Conservation (phyloP, 345 rosid genomes). For the Rhizophora apiculata region DNA sequence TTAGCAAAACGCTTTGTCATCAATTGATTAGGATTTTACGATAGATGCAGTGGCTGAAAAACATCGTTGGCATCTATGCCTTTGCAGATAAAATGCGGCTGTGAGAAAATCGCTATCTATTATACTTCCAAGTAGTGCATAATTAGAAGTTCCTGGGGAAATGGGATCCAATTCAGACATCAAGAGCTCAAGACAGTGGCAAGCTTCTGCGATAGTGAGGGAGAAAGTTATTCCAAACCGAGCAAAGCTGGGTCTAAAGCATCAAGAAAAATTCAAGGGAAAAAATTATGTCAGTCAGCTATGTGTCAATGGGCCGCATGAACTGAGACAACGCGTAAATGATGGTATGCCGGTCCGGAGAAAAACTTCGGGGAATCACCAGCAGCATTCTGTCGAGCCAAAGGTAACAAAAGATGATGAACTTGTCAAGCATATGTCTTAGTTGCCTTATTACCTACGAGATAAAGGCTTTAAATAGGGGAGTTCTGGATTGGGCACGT, state of each 20-base stretch:
- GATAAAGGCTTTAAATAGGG: slow-evolving; percentile 74
- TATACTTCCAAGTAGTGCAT: slow-evolving; percentile 21
- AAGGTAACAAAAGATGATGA: slow-evolving; percentile 50
- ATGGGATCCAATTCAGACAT: slow-evolving; percentile 37
- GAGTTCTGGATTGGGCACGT: slow-evolving; percentile 86
- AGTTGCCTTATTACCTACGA: slow-evolving; percentile 68
- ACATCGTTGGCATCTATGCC: neutral
- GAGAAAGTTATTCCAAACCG: slow-evolving; percentile 28
- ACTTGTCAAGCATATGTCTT: slow-evolving; percentile 76
- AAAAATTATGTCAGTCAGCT: slow-evolving; percentile 20
- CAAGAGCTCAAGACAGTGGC: slow-evolving; percentile 32
- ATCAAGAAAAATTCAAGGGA: slow-evolving; percentile 34
- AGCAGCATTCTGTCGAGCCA: slow-evolving; percentile 24
- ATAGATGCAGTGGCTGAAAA: neutral
- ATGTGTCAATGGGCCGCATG: slow-evolving; percentile 12
- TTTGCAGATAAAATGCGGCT: slow-evolving; percentile 13
- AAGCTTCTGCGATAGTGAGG: slow-evolving; percentile 31
- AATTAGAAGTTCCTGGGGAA: slow-evolving; percentile 13
- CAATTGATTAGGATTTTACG: no score
- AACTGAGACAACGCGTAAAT: slow-evolving; percentile 17
- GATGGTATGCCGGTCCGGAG: slow-evolving; percentile 24
- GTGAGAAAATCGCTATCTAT: slow-evolving; percentile 9
- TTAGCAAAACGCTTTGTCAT: no score
- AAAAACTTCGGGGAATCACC: slow-evolving; percentile 29
- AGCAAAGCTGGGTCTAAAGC: slow-evolving; percentile 26